Percentiles rank a stretch among this genome's conserved stretches.
These are phyloP conservation scores for Wickerhamiella alocasiicola DNA, from an alignment of 805 yeast genomes.

Conservation along the genomic window DNA sequence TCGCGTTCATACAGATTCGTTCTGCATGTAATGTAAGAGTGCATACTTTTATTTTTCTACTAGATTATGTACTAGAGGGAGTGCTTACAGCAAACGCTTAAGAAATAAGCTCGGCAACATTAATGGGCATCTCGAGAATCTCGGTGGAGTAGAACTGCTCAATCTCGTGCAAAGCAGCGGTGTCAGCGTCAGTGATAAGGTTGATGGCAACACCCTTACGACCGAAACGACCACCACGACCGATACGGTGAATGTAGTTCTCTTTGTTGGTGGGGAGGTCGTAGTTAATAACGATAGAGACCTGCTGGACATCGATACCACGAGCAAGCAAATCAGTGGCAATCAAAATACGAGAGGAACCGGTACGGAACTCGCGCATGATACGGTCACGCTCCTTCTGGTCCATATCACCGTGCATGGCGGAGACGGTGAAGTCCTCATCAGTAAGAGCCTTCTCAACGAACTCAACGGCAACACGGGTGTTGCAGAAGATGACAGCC, in stretches of 20 bases:
- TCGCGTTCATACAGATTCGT: no score
- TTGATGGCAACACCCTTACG: conserved; percentile 97
- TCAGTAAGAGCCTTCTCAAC: conserved; percentile 61
- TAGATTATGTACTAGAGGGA: no score
- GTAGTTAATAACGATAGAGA: conserved; percentile 85
- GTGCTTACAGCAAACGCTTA: conserved; percentile 5
- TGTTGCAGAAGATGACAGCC: conserved; percentile 96
- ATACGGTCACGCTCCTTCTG: conserved; percentile 88
- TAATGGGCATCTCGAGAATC: conserved; percentile 84
- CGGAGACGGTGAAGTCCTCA: conserved; percentile 78
- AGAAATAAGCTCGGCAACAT: conserved; percentile 30
- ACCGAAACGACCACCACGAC: conserved; percentile 98
- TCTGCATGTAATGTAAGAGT: no score
- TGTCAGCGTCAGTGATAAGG: conserved; percentile 75
- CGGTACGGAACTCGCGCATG: conserved; percentile 93
- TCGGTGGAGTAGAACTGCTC: conserved; percentile 83
- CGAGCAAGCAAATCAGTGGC: conserved; percentile 94
- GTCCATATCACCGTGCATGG: conserved; percentile 94
- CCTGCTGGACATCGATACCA: conserved; percentile 97
- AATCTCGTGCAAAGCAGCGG: conserved; percentile 62
- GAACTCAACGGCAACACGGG: conserved; percentile 87
- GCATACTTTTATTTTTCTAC: no score
- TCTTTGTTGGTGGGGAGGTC: conserved; percentile 84
- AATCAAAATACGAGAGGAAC: conserved; percentile 83
- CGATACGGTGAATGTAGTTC: conserved; percentile 94